phyloP scores from a whole-genome alignment of 1,284 basidiomycete genomes.

The Heterobasidion parviporum region DNA sequence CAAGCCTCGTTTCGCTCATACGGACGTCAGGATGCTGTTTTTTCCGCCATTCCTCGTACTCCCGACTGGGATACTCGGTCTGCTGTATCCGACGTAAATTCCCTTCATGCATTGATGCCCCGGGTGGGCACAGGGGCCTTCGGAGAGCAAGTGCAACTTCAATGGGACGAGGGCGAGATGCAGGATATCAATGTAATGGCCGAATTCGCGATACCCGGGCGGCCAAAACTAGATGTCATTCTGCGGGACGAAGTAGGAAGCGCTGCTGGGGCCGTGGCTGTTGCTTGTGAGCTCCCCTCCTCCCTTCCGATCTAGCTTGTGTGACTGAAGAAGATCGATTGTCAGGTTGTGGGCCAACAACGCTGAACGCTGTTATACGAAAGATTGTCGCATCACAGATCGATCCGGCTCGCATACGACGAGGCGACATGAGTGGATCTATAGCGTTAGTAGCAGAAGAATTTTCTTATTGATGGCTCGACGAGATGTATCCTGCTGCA shows the following conservation, averaged over 20 bases:
- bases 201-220: slow-evolving; percentile 65
- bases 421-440: slow-evolving; percentile 55
- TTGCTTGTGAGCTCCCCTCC: slow-evolving; percentile 49
- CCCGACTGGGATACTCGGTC: slow-evolving; percentile 4
- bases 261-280: slow-evolving; percentile 51
- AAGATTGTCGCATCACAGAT: slow-evolving; percentile 62
- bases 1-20: background rate
- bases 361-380: slow-evolving; percentile 64
- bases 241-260: slow-evolving; percentile 57
- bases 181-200: slow-evolving; percentile 59
- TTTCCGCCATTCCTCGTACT: too few relatives aligned
- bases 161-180: slow-evolving; percentile 61
- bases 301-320: too few relatives aligned
- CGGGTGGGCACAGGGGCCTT: slow-evolving; percentile 15
- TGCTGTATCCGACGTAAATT: slow-evolving; percentile 19
- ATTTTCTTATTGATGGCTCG: slow-evolving; percentile 41
- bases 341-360: slow-evolving; percentile 67
- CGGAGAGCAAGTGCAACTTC: slow-evolving; percentile 31
- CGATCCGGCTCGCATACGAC: slow-evolving; percentile 41
- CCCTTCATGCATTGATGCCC: slow-evolving; percentile 19
- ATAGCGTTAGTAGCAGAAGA: slow-evolving; percentile 63
- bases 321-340: background rate
- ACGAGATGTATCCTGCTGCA: too few relatives aligned
- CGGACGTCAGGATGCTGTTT: background rate
- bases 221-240: slow-evolving; percentile 64